phyloP scores from a whole-genome alignment of 129 eudicot species.

The Smallanthus sonchifolius region DNA sequence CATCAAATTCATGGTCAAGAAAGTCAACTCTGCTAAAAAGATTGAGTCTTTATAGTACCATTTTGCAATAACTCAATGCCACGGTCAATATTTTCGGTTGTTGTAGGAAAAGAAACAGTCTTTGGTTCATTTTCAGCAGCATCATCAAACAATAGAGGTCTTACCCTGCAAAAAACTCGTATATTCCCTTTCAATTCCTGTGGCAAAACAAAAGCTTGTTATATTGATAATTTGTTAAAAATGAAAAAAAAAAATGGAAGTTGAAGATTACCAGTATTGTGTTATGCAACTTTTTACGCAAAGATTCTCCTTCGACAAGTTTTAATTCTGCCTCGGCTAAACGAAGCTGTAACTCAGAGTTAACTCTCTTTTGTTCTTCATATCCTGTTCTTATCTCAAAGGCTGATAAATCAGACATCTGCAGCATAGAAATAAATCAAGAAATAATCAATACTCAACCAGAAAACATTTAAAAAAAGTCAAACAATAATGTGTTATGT shows the following conservation, averaged over 20 bases:
- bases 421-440: neutral
- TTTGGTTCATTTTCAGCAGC: conserved; percentile 52
- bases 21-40: neutral
- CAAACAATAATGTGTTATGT: neutral
- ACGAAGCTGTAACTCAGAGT: conserved; percentile 56
- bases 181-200: conserved; percentile 99
- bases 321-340: conserved; percentile 78
- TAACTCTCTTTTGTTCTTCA: conserved; percentile 61
- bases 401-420: conserved; percentile 78
- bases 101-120: conserved; percentile 60
- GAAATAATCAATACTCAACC: neutral
- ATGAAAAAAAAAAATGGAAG: neutral
- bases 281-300: conserved; percentile 89
- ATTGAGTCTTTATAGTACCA: conserved; percentile 43
- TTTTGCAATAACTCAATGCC: conserved; percentile 78
- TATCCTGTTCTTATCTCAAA: conserved; percentile 66
- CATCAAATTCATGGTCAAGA: neutral
- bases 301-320: conserved; percentile 78
- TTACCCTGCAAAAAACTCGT: conserved; percentile 90
- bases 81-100: conserved; percentile 62
- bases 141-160: conserved; percentile 79
- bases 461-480: neutral
- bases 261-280: conserved; percentile 65
- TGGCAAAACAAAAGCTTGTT: conserved; percentile 13
- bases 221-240: neutral